Percentiles rank a stretch among this genome's conserved stretches.
Evolutionary conservation across 2,329 filamentous ascomycete species (phyloP).

Genomic region (Cladosporium sp.): DNA sequence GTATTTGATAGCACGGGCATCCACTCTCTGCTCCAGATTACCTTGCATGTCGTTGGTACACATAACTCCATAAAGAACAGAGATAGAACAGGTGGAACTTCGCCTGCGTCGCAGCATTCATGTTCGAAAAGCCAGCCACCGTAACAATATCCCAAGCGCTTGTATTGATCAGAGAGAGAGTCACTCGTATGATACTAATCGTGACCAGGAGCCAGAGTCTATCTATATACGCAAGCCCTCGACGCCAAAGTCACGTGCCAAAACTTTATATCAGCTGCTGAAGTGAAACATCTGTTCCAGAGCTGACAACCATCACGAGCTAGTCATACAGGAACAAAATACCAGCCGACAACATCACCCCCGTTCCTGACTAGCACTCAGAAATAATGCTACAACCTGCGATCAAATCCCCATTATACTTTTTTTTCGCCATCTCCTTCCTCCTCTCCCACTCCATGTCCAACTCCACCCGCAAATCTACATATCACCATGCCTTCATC

Average conservation of each 20-base stretch:
- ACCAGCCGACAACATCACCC: slow-evolving; percentile 16
- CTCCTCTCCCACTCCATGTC: not conserved
- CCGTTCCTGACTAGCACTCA: slow-evolving; percentile 5
- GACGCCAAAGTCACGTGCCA: not conserved
- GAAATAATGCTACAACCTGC: not conserved
- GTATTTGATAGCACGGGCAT: not conserved
- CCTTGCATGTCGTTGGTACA: too few species aligned
- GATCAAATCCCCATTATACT: not conserved
- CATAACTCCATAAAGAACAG: not conserved
- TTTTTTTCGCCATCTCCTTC: not conserved
- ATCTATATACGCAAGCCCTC: not conserved
- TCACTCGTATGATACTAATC: not conserved
- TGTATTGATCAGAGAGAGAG: not conserved
- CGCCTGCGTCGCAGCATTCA: not conserved
- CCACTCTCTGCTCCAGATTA: not conserved
- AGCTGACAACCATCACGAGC: slow-evolving; percentile 16
- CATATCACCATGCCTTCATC: slow-evolving; percentile 15
- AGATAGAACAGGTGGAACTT: not conserved
- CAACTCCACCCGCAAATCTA: not conserved
- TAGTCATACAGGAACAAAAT: not conserved
- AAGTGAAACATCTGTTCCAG: slow-evolving; percentile 19
- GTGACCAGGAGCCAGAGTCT: not conserved
- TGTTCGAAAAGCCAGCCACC: not conserved
- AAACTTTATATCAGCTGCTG: not conserved
- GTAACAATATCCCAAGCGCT: not conserved